Percentiles rank a stretch among this genome's conserved stretches.
These are phyloP conservation scores for Phytophthora brassicae DNA, from an alignment of 352 stramenopile species.

Conservation along the genomic window DNA sequence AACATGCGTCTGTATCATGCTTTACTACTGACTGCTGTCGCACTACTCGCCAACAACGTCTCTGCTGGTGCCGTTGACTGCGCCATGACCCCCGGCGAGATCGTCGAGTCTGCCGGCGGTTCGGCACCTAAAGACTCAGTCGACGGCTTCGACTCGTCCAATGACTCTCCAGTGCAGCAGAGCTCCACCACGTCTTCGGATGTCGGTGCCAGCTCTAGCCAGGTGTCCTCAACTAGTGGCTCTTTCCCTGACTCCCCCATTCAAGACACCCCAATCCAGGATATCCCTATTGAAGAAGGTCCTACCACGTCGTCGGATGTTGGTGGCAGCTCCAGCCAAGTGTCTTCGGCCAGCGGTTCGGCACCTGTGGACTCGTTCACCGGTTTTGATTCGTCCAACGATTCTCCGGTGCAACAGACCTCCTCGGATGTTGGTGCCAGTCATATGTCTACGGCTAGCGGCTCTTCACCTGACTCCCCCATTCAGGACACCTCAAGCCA, in stretches of 20 bases:
- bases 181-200: not conserved
- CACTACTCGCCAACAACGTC: conserved; percentile 19
- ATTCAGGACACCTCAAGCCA: not conserved
- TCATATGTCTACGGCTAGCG: conserved; percentile 4
- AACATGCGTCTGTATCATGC: conserved; percentile 27
- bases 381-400: conserved; percentile 4
- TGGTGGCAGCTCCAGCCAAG: conserved; percentile 7
- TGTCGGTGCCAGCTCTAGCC: conserved; percentile 1
- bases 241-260: not conserved
- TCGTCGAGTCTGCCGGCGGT: conserved; percentile 14
- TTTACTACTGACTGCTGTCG: conserved; percentile 18
- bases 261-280: not conserved
- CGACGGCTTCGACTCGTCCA: conserved; percentile 21
- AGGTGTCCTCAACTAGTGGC: not conserved
- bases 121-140: conserved; percentile 14
- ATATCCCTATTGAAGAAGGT: not conserved
- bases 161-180: conserved; percentile 18
- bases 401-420: conserved; percentile 10
- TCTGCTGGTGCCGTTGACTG: conserved; percentile 12
- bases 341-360: conserved; percentile 5
- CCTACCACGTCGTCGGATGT: not conserved
- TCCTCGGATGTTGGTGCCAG: conserved; percentile 15
- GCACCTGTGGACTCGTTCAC: conserved; percentile 10
- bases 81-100: conserved; percentile 8
- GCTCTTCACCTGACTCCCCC: not conserved